These are phyloP conservation scores for Boeremia lycopersici DNA, from an alignment of 2,329 filamentous ascomycete species.

Conservation along the genomic window DNA sequence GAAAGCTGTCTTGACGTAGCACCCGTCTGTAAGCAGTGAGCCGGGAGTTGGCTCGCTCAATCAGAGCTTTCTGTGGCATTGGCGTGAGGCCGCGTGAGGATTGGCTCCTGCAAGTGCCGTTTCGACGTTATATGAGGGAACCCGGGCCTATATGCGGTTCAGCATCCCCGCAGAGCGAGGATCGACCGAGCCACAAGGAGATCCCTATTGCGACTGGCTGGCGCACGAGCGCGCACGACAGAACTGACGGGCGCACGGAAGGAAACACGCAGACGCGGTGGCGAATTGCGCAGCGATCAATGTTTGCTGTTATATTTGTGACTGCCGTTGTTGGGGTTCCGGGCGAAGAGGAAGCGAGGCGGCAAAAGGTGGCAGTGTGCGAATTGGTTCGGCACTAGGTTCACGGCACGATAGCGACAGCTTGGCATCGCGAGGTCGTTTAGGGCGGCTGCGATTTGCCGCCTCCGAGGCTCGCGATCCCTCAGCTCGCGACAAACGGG, in stretches of 20 bases:
- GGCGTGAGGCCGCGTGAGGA: slow-evolving; percentile 44
- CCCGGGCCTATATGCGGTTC: slow-evolving; percentile 49
- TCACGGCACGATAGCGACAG: slow-evolving; percentile 24
- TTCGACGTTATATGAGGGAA: slow-evolving; percentile 45
- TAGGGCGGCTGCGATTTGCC: slow-evolving; percentile 34
- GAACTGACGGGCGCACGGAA: slow-evolving; percentile 32
- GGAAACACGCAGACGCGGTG: slow-evolving; percentile 26
- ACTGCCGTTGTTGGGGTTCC: slow-evolving; percentile 10
- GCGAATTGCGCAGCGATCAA: slow-evolving; percentile 16
- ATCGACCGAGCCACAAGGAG: slow-evolving; percentile 47
- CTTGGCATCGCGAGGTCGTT: slow-evolving; percentile 30
- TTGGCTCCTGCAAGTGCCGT: slow-evolving; percentile 50
- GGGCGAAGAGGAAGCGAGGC: slow-evolving; percentile 20
- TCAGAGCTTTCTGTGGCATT: slow-evolving; percentile 45
- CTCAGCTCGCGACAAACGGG: slow-evolving; percentile 34
- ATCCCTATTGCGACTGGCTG: slow-evolving; percentile 33
- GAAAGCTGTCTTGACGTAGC: slow-evolving; percentile 44
- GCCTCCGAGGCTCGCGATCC: slow-evolving; percentile 31
- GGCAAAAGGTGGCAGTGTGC: slow-evolving; percentile 22
- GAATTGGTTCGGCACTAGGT: slow-evolving; percentile 18
- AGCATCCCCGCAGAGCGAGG: slow-evolving; percentile 39
- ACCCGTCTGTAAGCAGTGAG: slow-evolving; percentile 43
- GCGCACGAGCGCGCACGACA: slow-evolving; percentile 39
- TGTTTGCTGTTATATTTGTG: slow-evolving; percentile 13
- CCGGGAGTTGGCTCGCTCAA: slow-evolving; percentile 32